These are phyloP conservation scores for Pezicula carpinea DNA, from an alignment of 2,329 filamentous ascomycete species.

Conservation along the genomic window DNA sequence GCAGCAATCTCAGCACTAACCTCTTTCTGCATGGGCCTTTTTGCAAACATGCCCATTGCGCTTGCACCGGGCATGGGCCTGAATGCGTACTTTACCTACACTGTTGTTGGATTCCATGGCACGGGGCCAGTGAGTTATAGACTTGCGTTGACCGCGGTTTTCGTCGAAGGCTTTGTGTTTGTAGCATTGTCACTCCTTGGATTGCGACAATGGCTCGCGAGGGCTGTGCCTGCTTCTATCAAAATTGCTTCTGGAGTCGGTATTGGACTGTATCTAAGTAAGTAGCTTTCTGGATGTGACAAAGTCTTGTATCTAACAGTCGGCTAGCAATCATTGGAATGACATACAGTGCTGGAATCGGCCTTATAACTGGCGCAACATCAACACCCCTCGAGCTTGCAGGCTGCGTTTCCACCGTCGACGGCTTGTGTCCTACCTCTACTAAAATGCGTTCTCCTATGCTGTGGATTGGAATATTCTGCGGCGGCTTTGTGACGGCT, in stretches of 20 bases:
- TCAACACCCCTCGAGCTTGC: constrained; percentile 69
- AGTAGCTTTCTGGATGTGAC: neutral
- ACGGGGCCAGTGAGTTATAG: constrained; percentile 66
- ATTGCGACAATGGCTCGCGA: constrained; percentile 80
- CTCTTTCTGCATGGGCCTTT: constrained; percentile 74
- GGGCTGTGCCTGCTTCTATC: constrained; percentile 75
- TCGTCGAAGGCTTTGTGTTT: constrained; percentile 83
- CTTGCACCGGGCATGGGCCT: constrained; percentile 71
- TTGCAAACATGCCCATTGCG: constrained; percentile 68
- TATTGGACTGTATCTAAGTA: constrained; percentile 65
- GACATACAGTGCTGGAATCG: constrained; percentile 77
- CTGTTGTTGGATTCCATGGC: constrained; percentile 70
- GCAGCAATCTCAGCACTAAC: constrained; percentile 74
- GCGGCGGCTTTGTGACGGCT: constrained; percentile 72
- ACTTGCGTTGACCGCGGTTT: constrained; percentile 76
- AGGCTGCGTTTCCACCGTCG: constrained; percentile 35
- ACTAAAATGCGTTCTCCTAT: constrained; percentile 76
- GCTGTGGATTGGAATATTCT: constrained; percentile 86
- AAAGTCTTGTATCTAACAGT: neutral
- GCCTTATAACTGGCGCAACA: constrained; percentile 61
- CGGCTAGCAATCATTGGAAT: constrained; percentile 56
- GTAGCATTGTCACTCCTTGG: constrained; percentile 71
- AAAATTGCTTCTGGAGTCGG: constrained; percentile 83
- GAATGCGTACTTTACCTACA: constrained; percentile 79
- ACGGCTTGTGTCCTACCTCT: constrained; percentile 53